A percentile compares a stretch with the other conserved stretches of the same genome.
Conservation (phyloP, 176 grass and related monocot genomes). For the Leersia perrieri region DNA sequence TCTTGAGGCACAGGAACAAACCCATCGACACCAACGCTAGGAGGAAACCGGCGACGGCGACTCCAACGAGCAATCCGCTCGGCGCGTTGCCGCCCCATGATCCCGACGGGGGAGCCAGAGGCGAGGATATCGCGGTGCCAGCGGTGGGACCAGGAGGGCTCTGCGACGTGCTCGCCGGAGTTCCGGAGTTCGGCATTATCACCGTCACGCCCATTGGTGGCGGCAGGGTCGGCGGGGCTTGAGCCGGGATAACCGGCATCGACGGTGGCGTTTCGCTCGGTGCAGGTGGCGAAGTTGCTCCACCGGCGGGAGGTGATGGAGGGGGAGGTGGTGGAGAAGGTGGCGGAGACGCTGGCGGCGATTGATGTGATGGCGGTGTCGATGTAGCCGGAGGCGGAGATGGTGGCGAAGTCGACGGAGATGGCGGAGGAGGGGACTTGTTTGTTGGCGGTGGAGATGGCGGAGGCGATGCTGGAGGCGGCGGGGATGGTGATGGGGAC, state of each 20-base stretch:
- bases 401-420: not conserved
- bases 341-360: slow-evolving; percentile 7
- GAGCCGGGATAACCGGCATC: not conserved
- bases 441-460: slow-evolving; percentile 19
- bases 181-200: slow-evolving; percentile 9
- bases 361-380: not conserved
- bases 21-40: slow-evolving; percentile 32
- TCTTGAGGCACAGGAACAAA: slow-evolving; percentile 17
- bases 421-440: slow-evolving; percentile 18
- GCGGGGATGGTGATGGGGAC: not conserved
- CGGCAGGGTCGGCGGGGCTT: not conserved
- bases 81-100: not conserved
- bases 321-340: slow-evolving; percentile 21
- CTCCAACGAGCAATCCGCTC: slow-evolving; percentile 30
- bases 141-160: not conserved
- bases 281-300: not conserved
- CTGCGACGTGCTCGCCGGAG: not conserved
- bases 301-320: not conserved
- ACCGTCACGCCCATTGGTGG: slow-evolving; percentile 6
- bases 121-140: not conserved
- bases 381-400: slow-evolving; percentile 10
- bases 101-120: not conserved
- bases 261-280: not conserved
- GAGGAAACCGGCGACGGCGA: slow-evolving; percentile 42
- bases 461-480: slow-evolving; percentile 26